phyloP scores from a whole-genome alignment of 106 monocot genomes.

The Cymbidium sinense region DNA sequence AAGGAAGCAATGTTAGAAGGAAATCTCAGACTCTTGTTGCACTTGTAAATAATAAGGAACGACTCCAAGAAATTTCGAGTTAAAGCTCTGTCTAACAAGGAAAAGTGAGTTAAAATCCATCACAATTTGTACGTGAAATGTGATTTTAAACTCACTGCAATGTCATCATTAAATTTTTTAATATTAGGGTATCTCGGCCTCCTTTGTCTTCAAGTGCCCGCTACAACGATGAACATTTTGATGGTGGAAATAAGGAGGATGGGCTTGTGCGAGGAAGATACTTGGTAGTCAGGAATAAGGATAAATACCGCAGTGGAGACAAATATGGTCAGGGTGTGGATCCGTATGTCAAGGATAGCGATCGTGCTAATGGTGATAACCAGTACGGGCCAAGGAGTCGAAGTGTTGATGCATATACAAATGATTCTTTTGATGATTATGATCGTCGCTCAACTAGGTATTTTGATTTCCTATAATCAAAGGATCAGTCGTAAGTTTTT shows the following conservation, averaged over 20 bases:
- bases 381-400: constrained; percentile 40
- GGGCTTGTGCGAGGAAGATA: constrained; percentile 52
- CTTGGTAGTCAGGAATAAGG: constrained; percentile 36
- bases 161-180: constrained; percentile 26
- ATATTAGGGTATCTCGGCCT: constrained; percentile 28
- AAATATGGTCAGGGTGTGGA: constrained; percentile 37
- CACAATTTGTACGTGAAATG: not conserved
- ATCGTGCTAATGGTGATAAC: constrained; percentile 32
- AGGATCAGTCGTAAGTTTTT: not conserved
- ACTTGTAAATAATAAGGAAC: constrained; percentile 83
- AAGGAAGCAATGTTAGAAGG: constrained; percentile 80
- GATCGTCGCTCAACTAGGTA: constrained; percentile 60
- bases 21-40: constrained; percentile 80
- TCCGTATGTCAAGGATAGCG: constrained; percentile 27
- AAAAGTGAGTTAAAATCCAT: constrained; percentile 46
- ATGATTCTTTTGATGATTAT: constrained; percentile 49
- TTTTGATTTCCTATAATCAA: not conserved
- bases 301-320: constrained; percentile 35
- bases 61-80: constrained; percentile 57
- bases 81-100: constrained; percentile 59
- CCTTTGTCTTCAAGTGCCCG: constrained; percentile 40
- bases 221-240: constrained; percentile 48
- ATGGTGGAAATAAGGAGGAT: constrained; percentile 36
- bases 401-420: constrained; percentile 39
- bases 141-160: constrained; percentile 14